Evolutionary conservation across 2,329 filamentous ascomycete genomes (phyloP).

Genomic region (Sporothrix globosa): DNA sequence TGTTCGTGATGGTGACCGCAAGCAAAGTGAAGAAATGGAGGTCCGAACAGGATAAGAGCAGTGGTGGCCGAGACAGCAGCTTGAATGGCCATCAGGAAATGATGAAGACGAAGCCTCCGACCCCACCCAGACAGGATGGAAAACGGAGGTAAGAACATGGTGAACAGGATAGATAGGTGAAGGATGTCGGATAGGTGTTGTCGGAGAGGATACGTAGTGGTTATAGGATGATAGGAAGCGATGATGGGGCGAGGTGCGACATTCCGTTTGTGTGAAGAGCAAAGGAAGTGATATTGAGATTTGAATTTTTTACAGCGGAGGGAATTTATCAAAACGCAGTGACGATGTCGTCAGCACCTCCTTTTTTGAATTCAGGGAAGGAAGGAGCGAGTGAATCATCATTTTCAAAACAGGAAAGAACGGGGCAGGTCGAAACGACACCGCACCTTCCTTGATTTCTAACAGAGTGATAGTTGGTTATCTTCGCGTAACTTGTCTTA

Average conservation of each 20-base stretch:
- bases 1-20: not conserved
- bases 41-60: conserved; percentile 2
- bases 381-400: no score
- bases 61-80: not conserved
- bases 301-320: no score
- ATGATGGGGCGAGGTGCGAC: not conserved
- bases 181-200: not conserved
- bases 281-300: not conserved
- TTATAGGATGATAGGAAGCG: not conserved
- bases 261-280: not conserved
- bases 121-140: not conserved
- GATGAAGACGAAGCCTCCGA: not conserved
- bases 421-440: no score
- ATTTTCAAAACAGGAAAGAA: no score
- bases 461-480: no score
- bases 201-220: not conserved
- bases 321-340: no score
- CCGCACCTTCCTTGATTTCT: no score
- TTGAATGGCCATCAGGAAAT: not conserved
- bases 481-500: no score
- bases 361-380: no score
- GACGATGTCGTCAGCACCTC: no score
- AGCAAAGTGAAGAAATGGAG: not conserved
- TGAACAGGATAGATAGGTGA: no score
- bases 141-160: not conserved